Evolutionary conservation across 2,329 filamentous ascomycete species (phyloP), one percentile per base, ranked within the genome.

Genomic region (Arthroderma sp.): DNA sequence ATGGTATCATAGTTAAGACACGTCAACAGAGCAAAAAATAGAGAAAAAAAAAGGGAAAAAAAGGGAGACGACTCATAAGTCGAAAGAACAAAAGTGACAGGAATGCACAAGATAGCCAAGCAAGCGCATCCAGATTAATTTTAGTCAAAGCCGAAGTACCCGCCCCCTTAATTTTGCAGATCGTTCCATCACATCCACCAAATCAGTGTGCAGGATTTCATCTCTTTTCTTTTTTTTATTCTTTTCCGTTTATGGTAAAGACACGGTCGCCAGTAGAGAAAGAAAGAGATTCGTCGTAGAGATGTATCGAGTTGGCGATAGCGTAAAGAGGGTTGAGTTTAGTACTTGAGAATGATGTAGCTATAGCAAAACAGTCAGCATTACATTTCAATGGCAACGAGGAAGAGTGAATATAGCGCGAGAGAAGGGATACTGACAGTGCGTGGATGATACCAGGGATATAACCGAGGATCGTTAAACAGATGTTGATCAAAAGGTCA

Each of bases 361-460:
- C 47, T 49, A 29, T 29, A 31, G 8, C 8, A 9, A 34, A 33
- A 22, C 15, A 6, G 43, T 46, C 36, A 49, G 44, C 40, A 32
- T 40, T 22, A 10, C 6, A 40, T 22, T n/a, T 29, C n/a, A 42
- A n/a, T 31, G 22, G 15, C 9, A 10, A 11, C 9, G 32, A 9
- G 30, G 9, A 53, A 28, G 44, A 42, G 33, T 44, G 27, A 44
- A 49, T 49, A 11, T 11, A 11, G 32, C 30, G 29, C 11, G 32
- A 36, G 44, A 28, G 28, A 30, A 41, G 28, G 40, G 11, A 46
- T 47, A 76, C 78, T 53, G 78, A 94, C 71, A 94, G 70, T 50
- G 87, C 87, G 73, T 94, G 87, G 66, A 94, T 86, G 70, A 94
- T 88, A 66, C 86, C 84, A 53, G 82, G 83, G 58, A 88, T 75